Conservation (phyloP, 2,329 filamentous ascomycete species). For the Sporothrix pseudoabietina region DNA sequence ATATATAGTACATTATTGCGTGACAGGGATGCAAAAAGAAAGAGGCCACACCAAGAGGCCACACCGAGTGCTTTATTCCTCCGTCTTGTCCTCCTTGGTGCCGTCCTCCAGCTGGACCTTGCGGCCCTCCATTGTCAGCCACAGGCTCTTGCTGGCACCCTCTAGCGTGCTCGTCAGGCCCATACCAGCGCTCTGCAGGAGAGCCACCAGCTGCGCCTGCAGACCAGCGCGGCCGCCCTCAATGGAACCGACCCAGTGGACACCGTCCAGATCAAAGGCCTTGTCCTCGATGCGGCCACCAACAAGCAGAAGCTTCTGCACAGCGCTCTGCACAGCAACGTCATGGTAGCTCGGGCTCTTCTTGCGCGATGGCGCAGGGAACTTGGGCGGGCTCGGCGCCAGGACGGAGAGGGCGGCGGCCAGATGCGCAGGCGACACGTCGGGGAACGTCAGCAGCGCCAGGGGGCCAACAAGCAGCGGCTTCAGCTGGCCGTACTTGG, state of each 20-base stretch:
- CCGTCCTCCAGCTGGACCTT: constrained; percentile 80
- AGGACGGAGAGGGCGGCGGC: constrained; percentile 79
- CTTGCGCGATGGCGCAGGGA: constrained; percentile 75
- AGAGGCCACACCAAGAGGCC: background rate
- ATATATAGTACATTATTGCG: constrained; percentile 27
- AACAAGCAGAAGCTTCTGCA: constrained; percentile 84
- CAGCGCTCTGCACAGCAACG: constrained; percentile 71
- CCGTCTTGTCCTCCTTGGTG: constrained; percentile 35
- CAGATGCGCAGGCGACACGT: constrained; percentile 80
- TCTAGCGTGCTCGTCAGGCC: constrained; percentile 78
- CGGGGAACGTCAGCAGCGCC: constrained; percentile 76
- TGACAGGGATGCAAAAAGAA: background rate
- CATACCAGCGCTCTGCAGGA: constrained; percentile 79
- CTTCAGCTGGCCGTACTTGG: constrained; percentile 62
- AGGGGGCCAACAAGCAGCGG: constrained; percentile 81
- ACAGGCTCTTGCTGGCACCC: constrained; percentile 76
- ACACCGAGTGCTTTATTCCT: background rate
- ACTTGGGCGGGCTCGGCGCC: constrained; percentile 68
- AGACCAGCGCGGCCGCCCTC: constrained; percentile 79
- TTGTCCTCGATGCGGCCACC: constrained; percentile 85
- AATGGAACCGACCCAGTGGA: constrained; percentile 70
- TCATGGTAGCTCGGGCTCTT: constrained; percentile 83
- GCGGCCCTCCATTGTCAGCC: constrained; percentile 83
- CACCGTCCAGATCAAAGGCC: constrained; percentile 74
- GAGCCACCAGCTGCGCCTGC: constrained; percentile 74